phyloP scores from a whole-genome alignment of 1,284 basidiomycete species.

The Neolentinus lepideus region DNA sequence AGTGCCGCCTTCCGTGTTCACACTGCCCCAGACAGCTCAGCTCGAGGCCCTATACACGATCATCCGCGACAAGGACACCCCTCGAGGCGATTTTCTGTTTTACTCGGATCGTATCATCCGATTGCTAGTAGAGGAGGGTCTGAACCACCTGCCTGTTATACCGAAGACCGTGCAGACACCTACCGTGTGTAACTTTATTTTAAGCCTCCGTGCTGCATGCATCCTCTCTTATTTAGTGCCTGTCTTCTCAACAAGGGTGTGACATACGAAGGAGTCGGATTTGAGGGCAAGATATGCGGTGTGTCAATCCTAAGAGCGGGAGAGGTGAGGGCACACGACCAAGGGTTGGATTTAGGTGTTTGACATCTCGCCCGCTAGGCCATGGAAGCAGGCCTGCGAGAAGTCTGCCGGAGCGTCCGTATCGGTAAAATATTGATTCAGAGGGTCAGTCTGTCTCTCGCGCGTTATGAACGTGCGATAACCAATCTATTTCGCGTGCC shows the following conservation, averaged over 20 bases:
- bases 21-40: slow-evolving; percentile 82
- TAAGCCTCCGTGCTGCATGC: neutral
- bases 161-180: slow-evolving; percentile 78
- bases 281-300: slow-evolving; percentile 92
- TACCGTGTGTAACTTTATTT: slow-evolving; percentile 38
- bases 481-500: slow-evolving; percentile 1
- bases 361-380: slow-evolving; percentile 40
- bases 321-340: slow-evolving; percentile 40
- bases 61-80: slow-evolving; percentile 83
- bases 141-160: slow-evolving; percentile 93
- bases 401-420: slow-evolving; percentile 87
- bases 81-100: slow-evolving; percentile 93
- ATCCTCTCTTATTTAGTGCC: neutral
- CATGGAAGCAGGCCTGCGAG: slow-evolving; percentile 91
- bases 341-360: neutral
- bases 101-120: slow-evolving; percentile 83
- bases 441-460: slow-evolving; percentile 45
- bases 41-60: slow-evolving; percentile 96
- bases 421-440: slow-evolving; percentile 95
- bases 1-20: slow-evolving; percentile 77
- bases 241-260: slow-evolving; percentile 55
- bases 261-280: slow-evolving; percentile 82
- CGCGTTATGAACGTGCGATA: slow-evolving; percentile 1
- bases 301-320: slow-evolving; percentile 89
- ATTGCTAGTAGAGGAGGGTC: slow-evolving; percentile 75